Evolutionary conservation across 345 rosid species (phyloP), one percentile per base, ranked within the genome.

Genomic region (Eucalyptus rudis): DNA sequence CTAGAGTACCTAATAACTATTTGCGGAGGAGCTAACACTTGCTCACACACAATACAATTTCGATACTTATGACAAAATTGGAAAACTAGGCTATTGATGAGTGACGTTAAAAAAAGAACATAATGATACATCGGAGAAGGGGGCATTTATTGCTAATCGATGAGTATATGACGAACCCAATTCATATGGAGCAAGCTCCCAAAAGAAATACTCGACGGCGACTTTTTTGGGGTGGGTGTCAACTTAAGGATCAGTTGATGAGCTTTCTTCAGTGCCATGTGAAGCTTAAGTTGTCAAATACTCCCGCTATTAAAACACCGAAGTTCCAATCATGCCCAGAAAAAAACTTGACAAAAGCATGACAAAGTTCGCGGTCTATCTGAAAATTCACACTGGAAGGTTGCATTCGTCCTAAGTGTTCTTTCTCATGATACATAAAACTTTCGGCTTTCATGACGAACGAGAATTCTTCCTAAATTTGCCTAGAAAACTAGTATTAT

Each of bases 91-190:
- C 7, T 58, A 25, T 9, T 10, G n/a, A 0, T 25, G 13, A 58
- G 0, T 0, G n/a, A 11, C 2, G 7, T 11, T 25, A 0, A 5
- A 58, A 11, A 10, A 8, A 54, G n/a, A 58, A 58, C n/a, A 58
- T 58, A 25, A 11, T 0, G 0, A 25, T 11, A 10, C n/a, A 58
- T 58, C 5, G n/a, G 27, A 58, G 64, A 58, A 54, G 25, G 59
- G 62, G 7, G n/a, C 64, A 58, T 24, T 24, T 24, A 58, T 58
- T 58, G n/a, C 14, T 10, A 58, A 58, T 58, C 15, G 7, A 58
- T 11, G n/a, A 58, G 4, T 11, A 10, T 58, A 58, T 58, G n/a
- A 58, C 64, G 13, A 0, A 3, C 15, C n/a, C 64, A 1, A 58
- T 58, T 3, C 15, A 11, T 5, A 10, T 24, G 64, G 14, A 58